phyloP scores from a whole-genome alignment of 108 stramenopile genomes.

The Chaetoceros muelleri region DNA sequence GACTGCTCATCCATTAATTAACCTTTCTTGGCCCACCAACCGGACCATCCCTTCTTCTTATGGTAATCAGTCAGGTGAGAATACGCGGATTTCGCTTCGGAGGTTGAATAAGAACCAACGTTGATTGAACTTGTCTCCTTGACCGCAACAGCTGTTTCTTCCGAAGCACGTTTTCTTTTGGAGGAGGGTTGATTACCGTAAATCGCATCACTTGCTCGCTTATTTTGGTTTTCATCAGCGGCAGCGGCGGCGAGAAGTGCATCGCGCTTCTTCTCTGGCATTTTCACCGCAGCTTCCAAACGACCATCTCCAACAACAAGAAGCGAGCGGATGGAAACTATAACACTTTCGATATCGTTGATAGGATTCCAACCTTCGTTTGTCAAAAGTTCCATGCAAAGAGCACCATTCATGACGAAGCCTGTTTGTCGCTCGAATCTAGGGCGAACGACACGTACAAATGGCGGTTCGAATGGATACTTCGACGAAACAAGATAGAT shows the following conservation, averaged over 20 bases:
- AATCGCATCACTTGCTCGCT: not conserved
- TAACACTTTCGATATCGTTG: constrained; percentile 90
- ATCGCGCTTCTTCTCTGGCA: constrained; percentile 33
- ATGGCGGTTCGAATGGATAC: constrained; percentile 89
- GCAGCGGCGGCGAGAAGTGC: constrained; percentile 18
- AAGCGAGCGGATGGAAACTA: constrained; percentile 81
- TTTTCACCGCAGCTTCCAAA: constrained; percentile 49
- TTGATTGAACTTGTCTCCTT: constrained; percentile 3
- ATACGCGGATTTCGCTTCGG: constrained; percentile 69
- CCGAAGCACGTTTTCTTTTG: not conserved
- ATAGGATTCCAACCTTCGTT: constrained; percentile 91
- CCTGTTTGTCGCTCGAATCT: constrained; percentile 86
- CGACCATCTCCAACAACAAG: constrained; percentile 87
- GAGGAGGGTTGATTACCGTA: not conserved
- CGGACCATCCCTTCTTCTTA: constrained; percentile 82
- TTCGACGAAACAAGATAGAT: not conserved
- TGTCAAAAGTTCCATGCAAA: constrained; percentile 89
- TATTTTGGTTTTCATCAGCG: too few relatives aligned
- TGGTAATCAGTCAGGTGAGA: constrained; percentile 74
- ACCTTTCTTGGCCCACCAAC: constrained; percentile 78
- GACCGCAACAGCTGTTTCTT: constrained; percentile 1
- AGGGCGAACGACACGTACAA: constrained; percentile 77
- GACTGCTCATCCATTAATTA: too few relatives aligned
- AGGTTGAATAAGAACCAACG: constrained; percentile 39
- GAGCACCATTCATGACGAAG: constrained; percentile 91